These are phyloP conservation scores for Chaetoceros muelleri DNA, from an alignment of 108 stramenopile genomes.

Conservation along the genomic window DNA sequence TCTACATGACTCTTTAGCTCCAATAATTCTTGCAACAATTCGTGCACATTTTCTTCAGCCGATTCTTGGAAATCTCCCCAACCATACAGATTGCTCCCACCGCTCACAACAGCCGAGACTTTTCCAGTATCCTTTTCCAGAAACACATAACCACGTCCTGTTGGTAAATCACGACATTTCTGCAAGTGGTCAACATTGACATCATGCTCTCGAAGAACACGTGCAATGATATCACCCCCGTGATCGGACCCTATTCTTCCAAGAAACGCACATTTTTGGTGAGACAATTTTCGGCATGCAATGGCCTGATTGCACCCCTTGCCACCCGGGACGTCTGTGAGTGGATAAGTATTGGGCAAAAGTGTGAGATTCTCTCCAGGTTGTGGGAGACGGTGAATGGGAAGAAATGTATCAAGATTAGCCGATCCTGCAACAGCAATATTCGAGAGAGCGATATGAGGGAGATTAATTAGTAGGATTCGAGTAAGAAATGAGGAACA, in stretches of 20 bases:
- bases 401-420: constrained; percentile 74
- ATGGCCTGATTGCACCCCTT: constrained; percentile 82
- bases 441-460: neutral
- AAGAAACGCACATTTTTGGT: constrained; percentile 29
- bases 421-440: constrained; percentile 63
- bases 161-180: constrained; percentile 23
- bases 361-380: constrained; percentile 72
- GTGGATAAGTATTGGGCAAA: constrained; percentile 18
- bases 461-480: neutral
- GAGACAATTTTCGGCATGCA: constrained; percentile 38
- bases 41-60: constrained; percentile 23
- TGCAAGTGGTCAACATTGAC: constrained; percentile 38
- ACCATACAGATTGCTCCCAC: constrained; percentile 59
- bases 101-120: constrained; percentile 62
- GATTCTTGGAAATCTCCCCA: constrained; percentile 39
- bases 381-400: constrained; percentile 45
- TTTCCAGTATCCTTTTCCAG: constrained; percentile 38
- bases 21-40: constrained; percentile 15
- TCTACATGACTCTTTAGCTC: constrained; percentile 9
- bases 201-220: constrained; percentile 20
- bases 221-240: constrained; percentile 26
- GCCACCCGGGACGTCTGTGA: constrained; percentile 60
- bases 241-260: constrained; percentile 66
- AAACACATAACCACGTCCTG: constrained; percentile 73
- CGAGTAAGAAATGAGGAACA: too few relatives aligned